Percentiles rank a stretch among this genome's conserved stretches.
These are phyloP conservation scores for Leishmania martiniquensis DNA, from an alignment of 208 protist genomes.

Conservation along the genomic window DNA sequence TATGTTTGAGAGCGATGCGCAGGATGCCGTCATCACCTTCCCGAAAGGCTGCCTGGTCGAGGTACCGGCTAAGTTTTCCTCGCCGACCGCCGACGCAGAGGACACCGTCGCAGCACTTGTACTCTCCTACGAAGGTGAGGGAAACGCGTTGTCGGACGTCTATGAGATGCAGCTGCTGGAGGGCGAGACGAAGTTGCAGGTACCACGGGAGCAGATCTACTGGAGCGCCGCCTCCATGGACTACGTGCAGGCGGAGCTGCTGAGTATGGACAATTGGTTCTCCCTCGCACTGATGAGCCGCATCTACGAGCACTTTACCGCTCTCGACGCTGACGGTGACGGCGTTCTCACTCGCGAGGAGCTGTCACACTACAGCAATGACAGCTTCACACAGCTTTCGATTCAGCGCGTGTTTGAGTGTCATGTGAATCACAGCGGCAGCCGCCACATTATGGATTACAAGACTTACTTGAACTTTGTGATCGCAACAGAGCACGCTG, in stretches of 20 bases:
- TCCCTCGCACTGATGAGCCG: slow-evolving; percentile 79
- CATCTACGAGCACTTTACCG: slow-evolving; percentile 91
- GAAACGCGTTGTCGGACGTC: slow-evolving; percentile 52
- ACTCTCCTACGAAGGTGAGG: slow-evolving; percentile 61
- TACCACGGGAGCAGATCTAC: slow-evolving; percentile 65
- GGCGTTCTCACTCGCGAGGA: slow-evolving; percentile 85
- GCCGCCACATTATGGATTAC: slow-evolving; percentile 90
- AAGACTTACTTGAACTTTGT: slow-evolving; percentile 94
- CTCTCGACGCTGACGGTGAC: slow-evolving; percentile 84
- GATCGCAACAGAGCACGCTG: slow-evolving; percentile 88
- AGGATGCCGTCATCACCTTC: slow-evolving; percentile 72
- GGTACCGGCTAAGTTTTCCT: slow-evolving; percentile 46
- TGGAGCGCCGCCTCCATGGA: slow-evolving; percentile 83
- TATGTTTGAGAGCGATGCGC: slow-evolving; percentile 87
- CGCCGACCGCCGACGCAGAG: slow-evolving; percentile 41
- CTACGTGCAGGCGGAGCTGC: slow-evolving; percentile 54
- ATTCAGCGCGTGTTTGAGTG: slow-evolving; percentile 91
- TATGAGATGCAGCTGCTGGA: slow-evolving; percentile 72
- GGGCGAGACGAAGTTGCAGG: slow-evolving; percentile 25
- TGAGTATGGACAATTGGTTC: slow-evolving; percentile 92
- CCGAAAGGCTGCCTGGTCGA: slow-evolving; percentile 78
- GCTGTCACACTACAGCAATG: slow-evolving; percentile 80
- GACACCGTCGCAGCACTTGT: slow-evolving; percentile 78
- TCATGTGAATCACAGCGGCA: slow-evolving; percentile 77
- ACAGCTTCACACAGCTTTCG: slow-evolving; percentile 81